A percentile compares a stretch with the other conserved stretches of the same genome.
These are phyloP conservation scores for Pseudopithomyces maydicus DNA, from an alignment of 2,329 filamentous ascomycete species.

Conservation along the genomic window DNA sequence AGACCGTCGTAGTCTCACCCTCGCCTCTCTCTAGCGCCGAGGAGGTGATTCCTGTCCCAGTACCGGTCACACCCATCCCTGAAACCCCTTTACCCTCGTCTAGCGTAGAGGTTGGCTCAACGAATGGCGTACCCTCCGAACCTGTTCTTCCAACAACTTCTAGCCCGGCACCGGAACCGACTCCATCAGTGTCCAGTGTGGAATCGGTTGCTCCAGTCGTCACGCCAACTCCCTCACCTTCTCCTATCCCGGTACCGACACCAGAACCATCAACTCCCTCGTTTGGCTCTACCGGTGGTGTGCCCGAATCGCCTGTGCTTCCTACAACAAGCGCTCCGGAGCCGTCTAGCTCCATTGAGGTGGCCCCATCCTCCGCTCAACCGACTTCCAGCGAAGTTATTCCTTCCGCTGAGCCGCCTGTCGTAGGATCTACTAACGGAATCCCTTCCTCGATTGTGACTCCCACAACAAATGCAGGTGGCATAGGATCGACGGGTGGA, in stretches of 20 bases:
- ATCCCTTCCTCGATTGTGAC: background rate
- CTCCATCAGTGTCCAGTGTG: background rate
- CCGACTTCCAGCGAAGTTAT: background rate
- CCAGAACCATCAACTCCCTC: constrained; percentile 4
- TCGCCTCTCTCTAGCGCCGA: constrained; percentile 11
- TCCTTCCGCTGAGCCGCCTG: background rate
- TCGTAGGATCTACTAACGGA: background rate
- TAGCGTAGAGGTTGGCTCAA: background rate
- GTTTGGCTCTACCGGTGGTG: background rate
- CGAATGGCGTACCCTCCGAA: background rate
- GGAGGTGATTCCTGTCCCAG: background rate
- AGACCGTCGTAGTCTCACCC: constrained; percentile 23
- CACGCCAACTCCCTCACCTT: background rate
- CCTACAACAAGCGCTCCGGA: background rate
- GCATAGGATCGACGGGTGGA: background rate
- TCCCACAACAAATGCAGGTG: background rate
- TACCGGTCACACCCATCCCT: background rate
- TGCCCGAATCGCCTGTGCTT: background rate
- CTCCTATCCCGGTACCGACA: background rate
- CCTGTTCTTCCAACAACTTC: constrained; percentile 3
- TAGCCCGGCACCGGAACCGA: background rate
- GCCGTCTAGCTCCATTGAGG: background rate
- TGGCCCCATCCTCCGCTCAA: background rate
- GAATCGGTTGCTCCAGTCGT: constrained; percentile 4
- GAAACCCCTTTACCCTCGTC: background rate